Conservation (phyloP, 2,329 filamentous ascomycete genomes). For the Magnaporthiopsis poae region DNA sequence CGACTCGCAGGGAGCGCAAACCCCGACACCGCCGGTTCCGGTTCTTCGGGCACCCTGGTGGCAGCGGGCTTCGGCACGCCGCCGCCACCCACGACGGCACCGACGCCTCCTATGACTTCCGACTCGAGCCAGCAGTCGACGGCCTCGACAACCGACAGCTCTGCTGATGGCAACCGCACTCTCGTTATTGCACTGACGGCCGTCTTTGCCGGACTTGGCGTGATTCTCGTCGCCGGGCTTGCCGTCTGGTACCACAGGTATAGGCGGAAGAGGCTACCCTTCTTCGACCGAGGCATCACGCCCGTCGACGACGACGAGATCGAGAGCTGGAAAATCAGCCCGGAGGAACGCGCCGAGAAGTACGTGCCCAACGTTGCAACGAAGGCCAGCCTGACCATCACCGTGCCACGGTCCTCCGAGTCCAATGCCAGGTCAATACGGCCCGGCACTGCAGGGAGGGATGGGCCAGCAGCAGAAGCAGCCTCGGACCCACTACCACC, state of each 20-base stretch:
- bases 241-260: constrained; percentile 31
- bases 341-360: constrained; percentile 12
- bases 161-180: constrained; percentile 21
- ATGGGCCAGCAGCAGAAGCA: constrained; percentile 6
- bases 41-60: background rate
- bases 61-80: background rate
- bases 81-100: background rate
- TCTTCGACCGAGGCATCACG: constrained; percentile 46
- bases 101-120: constrained; percentile 2
- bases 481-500: background rate
- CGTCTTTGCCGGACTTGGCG: constrained; percentile 35
- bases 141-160: background rate
- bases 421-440: background rate
- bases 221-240: constrained; percentile 28
- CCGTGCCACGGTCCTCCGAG: background rate
- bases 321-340: constrained; percentile 48
- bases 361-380: background rate
- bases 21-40: background rate
- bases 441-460: constrained; percentile 9
- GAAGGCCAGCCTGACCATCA: constrained; percentile 13
- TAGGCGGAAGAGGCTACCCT: constrained; percentile 26
- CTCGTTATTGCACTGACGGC: constrained; percentile 43
- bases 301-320: constrained; percentile 59
- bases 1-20: background rate
- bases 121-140: background rate